phyloP scores from a whole-genome alignment of 2,329 filamentous ascomycete genomes.

The Alternaria consortialis region DNA sequence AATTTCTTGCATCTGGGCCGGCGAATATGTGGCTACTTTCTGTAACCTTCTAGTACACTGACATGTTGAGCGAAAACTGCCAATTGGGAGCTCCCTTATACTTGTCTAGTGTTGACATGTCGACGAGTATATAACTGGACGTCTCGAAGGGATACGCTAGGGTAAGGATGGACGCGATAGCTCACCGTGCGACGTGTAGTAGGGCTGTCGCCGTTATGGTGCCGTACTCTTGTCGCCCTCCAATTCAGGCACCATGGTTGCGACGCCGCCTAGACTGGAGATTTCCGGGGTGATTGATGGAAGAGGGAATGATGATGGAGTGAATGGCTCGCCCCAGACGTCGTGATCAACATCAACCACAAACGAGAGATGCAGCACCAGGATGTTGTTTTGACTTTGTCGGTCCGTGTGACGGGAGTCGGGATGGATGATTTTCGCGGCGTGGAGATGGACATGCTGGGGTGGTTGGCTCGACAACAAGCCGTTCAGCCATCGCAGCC shows the following conservation, averaged over 20 bases:
- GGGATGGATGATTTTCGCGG: constrained; percentile 27
- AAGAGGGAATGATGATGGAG: neutral
- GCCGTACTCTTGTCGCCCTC: constrained; percentile 10
- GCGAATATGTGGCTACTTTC: neutral
- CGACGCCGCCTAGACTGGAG: neutral
- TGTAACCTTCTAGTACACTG: neutral
- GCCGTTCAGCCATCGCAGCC: constrained; percentile 9
- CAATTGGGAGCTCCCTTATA: neutral
- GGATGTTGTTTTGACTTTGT: neutral
- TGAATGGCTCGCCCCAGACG: neutral
- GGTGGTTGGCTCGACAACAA: constrained; percentile 21
- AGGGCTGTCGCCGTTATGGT: constrained; percentile 4
- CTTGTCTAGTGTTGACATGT: neutral
- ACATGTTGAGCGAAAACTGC: neutral
- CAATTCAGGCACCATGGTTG: neutral
- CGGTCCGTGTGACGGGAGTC: constrained; percentile 20
- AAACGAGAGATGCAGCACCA: neutral
- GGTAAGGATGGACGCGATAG: constrained; percentile 3
- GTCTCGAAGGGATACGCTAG: constrained; percentile 6
- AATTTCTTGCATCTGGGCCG: neutral
- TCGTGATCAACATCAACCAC: neutral
- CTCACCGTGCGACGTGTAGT: constrained; percentile 13
- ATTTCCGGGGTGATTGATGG: neutral
- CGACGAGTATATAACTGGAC: constrained; percentile 2
- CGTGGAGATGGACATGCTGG: constrained; percentile 9